These are phyloP conservation scores for Hsuehochloa calcarea DNA, from an alignment of 176 grass and related monocot species.

Conservation along the genomic window DNA sequence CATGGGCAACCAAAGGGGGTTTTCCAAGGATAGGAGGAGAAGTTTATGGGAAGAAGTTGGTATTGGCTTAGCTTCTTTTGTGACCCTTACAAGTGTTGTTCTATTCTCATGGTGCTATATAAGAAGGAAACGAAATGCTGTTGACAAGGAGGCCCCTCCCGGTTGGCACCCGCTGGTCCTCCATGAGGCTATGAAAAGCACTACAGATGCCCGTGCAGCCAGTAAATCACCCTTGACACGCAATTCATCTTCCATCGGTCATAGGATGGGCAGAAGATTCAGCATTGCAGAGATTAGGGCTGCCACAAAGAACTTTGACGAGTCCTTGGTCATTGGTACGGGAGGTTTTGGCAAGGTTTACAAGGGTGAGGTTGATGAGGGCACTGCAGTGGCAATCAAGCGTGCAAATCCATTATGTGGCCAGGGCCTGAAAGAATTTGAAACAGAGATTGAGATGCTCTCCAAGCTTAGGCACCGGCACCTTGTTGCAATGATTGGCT, in stretches of 20 bases:
- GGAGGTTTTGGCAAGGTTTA: conserved; percentile 97
- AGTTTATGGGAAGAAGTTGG: conserved; percentile 55
- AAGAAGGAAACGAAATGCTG: conserved; percentile 60
- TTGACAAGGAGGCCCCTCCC: conserved; percentile 52
- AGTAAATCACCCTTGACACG: conserved; percentile 46
- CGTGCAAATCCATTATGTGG: conserved; percentile 70
- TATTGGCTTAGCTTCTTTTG: conserved; percentile 47
- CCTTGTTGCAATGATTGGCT: conserved; percentile 92
- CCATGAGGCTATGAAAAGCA: conserved; percentile 84
- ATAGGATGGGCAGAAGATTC: conserved; percentile 71
- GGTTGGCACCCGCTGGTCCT: conserved; percentile 92
- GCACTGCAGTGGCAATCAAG: conserved; percentile 74
- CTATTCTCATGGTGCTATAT: conserved; percentile 55
- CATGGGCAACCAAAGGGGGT: conserved; percentile 20
- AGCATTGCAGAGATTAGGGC: conserved; percentile 67
- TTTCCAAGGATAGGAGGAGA: conserved; percentile 38
- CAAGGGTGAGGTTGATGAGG: conserved; percentile 67
- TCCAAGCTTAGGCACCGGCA: conserved; percentile 97
- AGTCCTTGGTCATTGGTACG: conserved; percentile 71
- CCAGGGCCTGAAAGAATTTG: conserved; percentile 88
- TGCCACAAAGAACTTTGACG: conserved; percentile 88
- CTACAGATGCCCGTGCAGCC: conserved; percentile 59
- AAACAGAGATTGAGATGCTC: conserved; percentile 95
- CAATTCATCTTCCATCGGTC: conserved; percentile 47
- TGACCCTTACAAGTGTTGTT: conserved; percentile 43